Conservation (phyloP, 129 eudicot species). For the Escallonia herrerae region DNA sequence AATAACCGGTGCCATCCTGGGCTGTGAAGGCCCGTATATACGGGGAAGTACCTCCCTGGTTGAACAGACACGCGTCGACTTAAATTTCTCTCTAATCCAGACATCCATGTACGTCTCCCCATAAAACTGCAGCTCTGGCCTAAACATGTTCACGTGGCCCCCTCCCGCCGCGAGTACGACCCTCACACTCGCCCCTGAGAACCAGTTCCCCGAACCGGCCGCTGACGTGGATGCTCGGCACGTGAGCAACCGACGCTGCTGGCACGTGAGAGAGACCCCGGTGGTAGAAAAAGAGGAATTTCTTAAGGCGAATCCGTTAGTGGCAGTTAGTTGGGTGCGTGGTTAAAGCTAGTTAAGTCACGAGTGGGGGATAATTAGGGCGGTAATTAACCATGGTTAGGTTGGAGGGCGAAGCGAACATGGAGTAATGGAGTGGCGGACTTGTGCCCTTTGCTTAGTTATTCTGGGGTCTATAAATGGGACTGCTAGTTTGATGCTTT, state of each 20-base stretch:
- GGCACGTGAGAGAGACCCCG: background rate
- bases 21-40: too few relatives aligned
- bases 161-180: too few relatives aligned
- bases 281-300: background rate
- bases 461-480: slow-evolving; percentile 17
- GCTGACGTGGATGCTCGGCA: background rate
- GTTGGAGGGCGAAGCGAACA: slow-evolving; percentile 1
- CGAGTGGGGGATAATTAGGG: too few relatives aligned
- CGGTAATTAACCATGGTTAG: background rate
- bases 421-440: slow-evolving; percentile 6
- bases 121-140: too few relatives aligned
- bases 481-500: slow-evolving; percentile 12
- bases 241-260: slow-evolving; percentile 1
- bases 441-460: slow-evolving; percentile 8
- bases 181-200: too few relatives aligned
- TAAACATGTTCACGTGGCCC: too few relatives aligned
- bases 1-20: too few relatives aligned
- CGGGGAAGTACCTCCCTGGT: too few relatives aligned
- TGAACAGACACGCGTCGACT: too few relatives aligned
- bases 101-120: too few relatives aligned
- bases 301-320: slow-evolving; percentile 6
- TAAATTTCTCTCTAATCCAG: too few relatives aligned
- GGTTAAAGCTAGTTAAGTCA: slow-evolving; percentile 12
- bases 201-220: too few relatives aligned
- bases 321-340: slow-evolving; percentile 40